Evolutionary conservation across 352 stramenopile genomes (phyloP), one percentile per base, ranked within the genome.

Genomic region (Pythium folliculosum): DNA sequence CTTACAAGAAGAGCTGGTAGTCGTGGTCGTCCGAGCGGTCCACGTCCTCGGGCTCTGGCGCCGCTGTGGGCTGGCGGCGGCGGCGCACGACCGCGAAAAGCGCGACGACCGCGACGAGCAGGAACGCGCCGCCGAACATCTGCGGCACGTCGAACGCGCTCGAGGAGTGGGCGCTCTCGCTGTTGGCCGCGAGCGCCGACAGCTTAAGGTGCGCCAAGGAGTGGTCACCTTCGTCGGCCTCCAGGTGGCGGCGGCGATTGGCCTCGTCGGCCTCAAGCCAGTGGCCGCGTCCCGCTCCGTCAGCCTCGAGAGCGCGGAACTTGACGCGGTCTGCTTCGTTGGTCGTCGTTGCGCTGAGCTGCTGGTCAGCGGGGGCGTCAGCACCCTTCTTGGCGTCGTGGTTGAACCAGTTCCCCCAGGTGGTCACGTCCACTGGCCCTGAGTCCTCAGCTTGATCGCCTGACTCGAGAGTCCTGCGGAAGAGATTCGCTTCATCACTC

Each of bases 1-100:
- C 8, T 63, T 58, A 70, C 65, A 71, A 49, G 57, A 57, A 71
- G 19, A 71, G 57, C 51, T 66, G 65, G 56, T 71, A 71, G 27
- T 65, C 56, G 44, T 16, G 40, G 10, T 62, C 45, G 19, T 22
- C 32, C 25, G 49, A 21, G 8, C 48, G 2, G 12, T 65, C 44
- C 19, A 30, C 14, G 44, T 27, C 44, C 44, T 27, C 40, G 13
- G 27, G 25, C 22, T 44, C 21, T 1, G 37, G 21, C 57, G 54
- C 65, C 32, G 44, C 21, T 7, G 40, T 21, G 14, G 25, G 35
- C 50, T 65, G 57, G 43, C 65, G 65, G 43, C 65, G 65, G 23
- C 65, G 56, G 8, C 21, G 37, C 5, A 51, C 40, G 43, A 62
- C 38, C 12, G 57, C 65, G 21, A 66, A n/a, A 2, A 71, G 57